Base-by-base conservation (phyloP, 495 filamentous ascomycete species). In the Aspergillus indologenus region DNA sequence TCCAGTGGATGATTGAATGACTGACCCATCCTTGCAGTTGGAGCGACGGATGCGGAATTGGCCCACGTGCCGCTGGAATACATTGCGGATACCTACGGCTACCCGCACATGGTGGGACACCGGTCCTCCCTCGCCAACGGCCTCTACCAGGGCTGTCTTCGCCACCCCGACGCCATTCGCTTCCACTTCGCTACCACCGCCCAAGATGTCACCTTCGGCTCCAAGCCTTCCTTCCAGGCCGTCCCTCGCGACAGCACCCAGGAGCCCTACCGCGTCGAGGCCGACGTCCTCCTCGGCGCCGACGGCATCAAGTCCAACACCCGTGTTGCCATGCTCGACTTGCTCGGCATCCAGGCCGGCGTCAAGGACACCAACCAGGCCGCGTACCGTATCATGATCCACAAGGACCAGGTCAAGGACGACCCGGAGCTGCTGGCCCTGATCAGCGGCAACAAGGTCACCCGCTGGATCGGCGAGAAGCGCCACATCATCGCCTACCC, bases 401-500 rank as follows among this genome's bases (percentile, higher is more conserved):
- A 78, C 54, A 83, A 86, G 17, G 77, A 82, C 45, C 80, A 90
- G 61, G 85, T 90, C 81, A 73, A 78, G 57, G 66, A 79, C 51
- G 86, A 91, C 69, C 80, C 85, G 0, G 86, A 89, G 62, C 81
- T 92, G 17, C 73, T 88, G 22, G 83, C 75, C 24, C 80, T 93
- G 6, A 73, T 93, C 14, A 82, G 88, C 57, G 74, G 77, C 60
- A 84, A 87, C 60, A 76, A 72, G n/a, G 88, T 89, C 12, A 86
- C 85, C 8, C 82, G 89, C 34, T 93, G 88, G 89, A 89, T 92
- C 57, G 89, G 90, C 46, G 83, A 84, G 65, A 85, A 85, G 64
- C 75, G 87, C 0, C 89, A 94, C 69, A 91, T 92, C 69, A 91
- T 94, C 66, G 90, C 90, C 5, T 95, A 92, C 71, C 84, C 90